Conservation (phyloP, 257 asterid species). For the Solanum appendiculatum region DNA sequence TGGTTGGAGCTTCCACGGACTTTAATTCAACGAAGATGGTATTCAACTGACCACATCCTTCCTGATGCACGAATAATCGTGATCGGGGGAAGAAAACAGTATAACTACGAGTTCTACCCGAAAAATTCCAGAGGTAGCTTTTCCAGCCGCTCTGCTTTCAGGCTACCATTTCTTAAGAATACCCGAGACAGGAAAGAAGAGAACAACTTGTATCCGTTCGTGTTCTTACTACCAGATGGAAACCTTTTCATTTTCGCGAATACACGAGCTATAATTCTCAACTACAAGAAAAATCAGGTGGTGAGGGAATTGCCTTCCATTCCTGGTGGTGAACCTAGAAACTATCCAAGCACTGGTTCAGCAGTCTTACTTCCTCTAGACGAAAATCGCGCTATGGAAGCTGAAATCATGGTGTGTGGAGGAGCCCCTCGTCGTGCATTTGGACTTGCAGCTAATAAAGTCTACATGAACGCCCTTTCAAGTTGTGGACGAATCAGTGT, state of each 20-base stretch:
- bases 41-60: constrained; percentile 49
- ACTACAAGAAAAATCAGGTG: constrained; percentile 22
- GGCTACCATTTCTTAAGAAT: constrained; percentile 36
- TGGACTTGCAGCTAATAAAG: constrained; percentile 5
- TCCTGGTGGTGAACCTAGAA: constrained; percentile 40
- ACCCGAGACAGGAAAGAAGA: constrained; percentile 35
- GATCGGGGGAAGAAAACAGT: constrained; percentile 55
- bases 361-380: constrained; percentile 54
- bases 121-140: not conserved
- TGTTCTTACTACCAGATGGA: constrained; percentile 59
- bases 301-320: constrained; percentile 36
- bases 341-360: constrained; percentile 70
- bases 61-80: constrained; percentile 54
- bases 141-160: not conserved
- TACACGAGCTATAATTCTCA: constrained; percentile 30
- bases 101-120: constrained; percentile 50
- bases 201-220: constrained; percentile 62
- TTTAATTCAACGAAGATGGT: constrained; percentile 47
- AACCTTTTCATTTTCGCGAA: constrained; percentile 56
- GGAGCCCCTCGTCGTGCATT: constrained; percentile 37
- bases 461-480: constrained; percentile 26
- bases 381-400: constrained; percentile 14
- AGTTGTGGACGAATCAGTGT: constrained; percentile 48
- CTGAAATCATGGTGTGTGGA: constrained; percentile 61
- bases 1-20: constrained; percentile 30